Evolutionary conservation across 805 yeast genomes (phyloP), one percentile per base, ranked within the genome.

Genomic region (Spencermartinsiella europaea): DNA sequence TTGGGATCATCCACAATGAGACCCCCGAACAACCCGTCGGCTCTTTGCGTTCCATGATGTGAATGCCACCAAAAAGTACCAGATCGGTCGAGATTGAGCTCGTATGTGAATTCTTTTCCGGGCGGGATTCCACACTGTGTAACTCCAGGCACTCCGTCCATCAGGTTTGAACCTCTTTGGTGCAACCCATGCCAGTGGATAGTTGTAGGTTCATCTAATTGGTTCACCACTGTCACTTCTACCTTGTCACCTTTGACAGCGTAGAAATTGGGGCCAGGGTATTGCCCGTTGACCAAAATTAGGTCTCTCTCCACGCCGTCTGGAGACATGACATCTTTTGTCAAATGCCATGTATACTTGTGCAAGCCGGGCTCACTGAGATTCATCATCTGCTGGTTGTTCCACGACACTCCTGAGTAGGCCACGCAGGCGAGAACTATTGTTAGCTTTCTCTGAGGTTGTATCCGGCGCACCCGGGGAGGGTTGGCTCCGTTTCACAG

Each of bases 11-110:
- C 72, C 3, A 72, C 61, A 28, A 75, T 65, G 20, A 77, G 56
- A 2, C 72, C 71, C 7, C 80, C 81, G 21, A 68, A 63, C 4
- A 77, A 53, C 0, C 81, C 80, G 49, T 74, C 76, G 33, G 71
- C 65, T 39, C 71, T 64, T 52, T 76, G 77, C 1, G 72, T 71
- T 3, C 66, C 58, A 42, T 60, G 63, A 46, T 77, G 82, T 2
- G 79, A 69, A 51, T 77, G 82, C 56, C 75, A 77, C 82, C 82
- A 77, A 42, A 60, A 72, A 0, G 80, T 70, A 0, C 82, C 82
- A 4, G 22, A 15, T 35, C 61, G 62, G 1, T 55, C 60, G 2
- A 66, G 60, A n/a, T 63, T 64, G 52, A 77, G 76, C 25, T 59
- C 53, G 51, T 77, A 93, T 52, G 82, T 66, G 68, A 68, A 74